Conservation (phyloP, 331 rosid species). For the Arachis monticola region DNA sequence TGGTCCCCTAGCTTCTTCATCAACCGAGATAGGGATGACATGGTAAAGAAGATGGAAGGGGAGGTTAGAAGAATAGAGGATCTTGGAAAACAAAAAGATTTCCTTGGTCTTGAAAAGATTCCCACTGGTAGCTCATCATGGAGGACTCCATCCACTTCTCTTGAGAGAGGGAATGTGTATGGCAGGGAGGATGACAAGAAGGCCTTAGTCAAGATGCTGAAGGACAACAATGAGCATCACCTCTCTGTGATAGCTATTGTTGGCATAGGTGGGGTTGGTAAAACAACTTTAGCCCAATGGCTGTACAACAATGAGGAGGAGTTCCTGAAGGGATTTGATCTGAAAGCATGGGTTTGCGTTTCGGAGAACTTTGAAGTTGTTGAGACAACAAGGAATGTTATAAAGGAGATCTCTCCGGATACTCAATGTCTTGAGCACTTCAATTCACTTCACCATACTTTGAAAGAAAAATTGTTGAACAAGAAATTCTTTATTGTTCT, state of each 20-base stretch:
- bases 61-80: background rate
- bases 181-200: conserved; percentile 27
- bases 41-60: background rate
- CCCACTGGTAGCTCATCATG: conserved; percentile 5
- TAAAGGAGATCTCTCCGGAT: background rate
- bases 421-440: background rate
- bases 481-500: conserved; percentile 16
- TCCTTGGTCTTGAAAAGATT: no score
- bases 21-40: background rate
- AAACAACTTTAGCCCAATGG: conserved; percentile 41
- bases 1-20: background rate
- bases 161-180: conserved; percentile 13
- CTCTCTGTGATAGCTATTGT: conserved; percentile 34
- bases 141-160: conserved; percentile 22
- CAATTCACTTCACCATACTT: background rate
- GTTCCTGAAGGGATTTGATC: background rate
- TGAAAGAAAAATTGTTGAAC: background rate
- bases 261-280: background rate
- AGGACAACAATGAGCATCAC: background rate
- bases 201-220: background rate
- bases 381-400: conserved; percentile 10
- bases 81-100: background rate
- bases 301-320: conserved; percentile 20
- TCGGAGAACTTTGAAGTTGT: conserved; percentile 1
- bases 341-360: conserved; percentile 5